These are phyloP conservation scores for Tillandsia leiboldiana DNA, from an alignment of 176 grass and related monocot genomes.

Conservation along the genomic window DNA sequence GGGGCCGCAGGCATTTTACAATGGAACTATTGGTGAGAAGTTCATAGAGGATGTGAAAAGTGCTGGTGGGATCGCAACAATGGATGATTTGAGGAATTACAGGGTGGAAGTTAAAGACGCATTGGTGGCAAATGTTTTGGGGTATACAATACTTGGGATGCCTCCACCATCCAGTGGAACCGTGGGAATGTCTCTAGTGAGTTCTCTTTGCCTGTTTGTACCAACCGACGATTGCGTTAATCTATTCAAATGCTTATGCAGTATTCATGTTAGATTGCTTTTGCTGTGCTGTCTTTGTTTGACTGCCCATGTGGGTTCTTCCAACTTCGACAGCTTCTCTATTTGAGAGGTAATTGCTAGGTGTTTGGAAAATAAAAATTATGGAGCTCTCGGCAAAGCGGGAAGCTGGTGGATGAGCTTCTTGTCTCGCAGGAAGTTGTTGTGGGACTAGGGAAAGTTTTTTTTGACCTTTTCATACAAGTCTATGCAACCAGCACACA, in stretches of 20 bases:
- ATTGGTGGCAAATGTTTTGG: constrained; percentile 49
- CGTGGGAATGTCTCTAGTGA: constrained; percentile 54
- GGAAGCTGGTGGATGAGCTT: no score
- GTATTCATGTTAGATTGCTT: no score
- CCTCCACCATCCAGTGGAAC: constrained; percentile 84
- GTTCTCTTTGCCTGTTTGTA: neutral
- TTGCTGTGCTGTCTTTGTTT: no score
- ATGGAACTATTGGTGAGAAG: constrained; percentile 42
- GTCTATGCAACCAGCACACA: no score
- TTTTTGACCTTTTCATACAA: no score
- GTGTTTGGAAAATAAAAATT: constrained; percentile 4
- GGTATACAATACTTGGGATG: constrained; percentile 74
- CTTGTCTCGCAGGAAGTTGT: no score
- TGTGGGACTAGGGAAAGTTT: no score
- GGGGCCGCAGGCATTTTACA: constrained; percentile 48
- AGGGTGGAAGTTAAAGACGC: constrained; percentile 35
- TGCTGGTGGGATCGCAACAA: constrained; percentile 51
- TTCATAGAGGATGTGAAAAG: constrained; percentile 34
- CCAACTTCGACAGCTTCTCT: neutral
- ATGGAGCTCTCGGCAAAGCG: no score
- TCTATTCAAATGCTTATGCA: neutral
- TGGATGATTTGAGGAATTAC: constrained; percentile 45
- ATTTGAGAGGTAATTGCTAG: neutral
- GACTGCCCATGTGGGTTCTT: no score
- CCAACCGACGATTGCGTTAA: neutral